phyloP scores from a whole-genome alignment of 495 filamentous ascomycete genomes.

The Neurospora intermedia region DNA sequence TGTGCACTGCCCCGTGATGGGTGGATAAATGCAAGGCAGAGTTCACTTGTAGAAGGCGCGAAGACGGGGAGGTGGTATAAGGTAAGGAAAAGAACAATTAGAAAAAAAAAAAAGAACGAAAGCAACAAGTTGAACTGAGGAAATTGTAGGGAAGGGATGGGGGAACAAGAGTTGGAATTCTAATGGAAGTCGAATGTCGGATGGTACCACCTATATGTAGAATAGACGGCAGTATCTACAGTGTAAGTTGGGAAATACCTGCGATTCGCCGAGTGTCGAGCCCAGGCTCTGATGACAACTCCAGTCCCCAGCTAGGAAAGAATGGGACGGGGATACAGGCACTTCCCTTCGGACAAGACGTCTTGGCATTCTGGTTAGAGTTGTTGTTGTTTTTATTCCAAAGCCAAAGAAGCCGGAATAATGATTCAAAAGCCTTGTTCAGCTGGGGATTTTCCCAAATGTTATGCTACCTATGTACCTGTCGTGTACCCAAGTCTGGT shows the following conservation, averaged over 20 bases:
- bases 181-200: neutral
- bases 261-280: neutral
- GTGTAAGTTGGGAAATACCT: neutral
- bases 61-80: neutral
- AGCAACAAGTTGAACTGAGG: neutral
- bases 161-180: neutral
- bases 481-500: neutral
- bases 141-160: neutral
- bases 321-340: neutral
- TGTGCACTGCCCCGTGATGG: neutral
- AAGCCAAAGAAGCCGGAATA: neutral
- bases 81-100: neutral
- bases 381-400: neutral
- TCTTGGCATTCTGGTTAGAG: neutral
- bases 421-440: neutral
- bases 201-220: neutral
- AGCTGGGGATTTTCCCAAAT: neutral
- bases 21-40: neutral
- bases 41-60: neutral
- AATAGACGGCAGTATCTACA: neutral
- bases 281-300: neutral
- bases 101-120: neutral
- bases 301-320: neutral
- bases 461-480: neutral
- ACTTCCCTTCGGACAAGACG: neutral